Evolutionary conservation across 768 basidiomycete genomes (phyloP), one percentile per base, ranked within the genome.

Genomic region (button mushroom (Agaricus bisporus)): DNA sequence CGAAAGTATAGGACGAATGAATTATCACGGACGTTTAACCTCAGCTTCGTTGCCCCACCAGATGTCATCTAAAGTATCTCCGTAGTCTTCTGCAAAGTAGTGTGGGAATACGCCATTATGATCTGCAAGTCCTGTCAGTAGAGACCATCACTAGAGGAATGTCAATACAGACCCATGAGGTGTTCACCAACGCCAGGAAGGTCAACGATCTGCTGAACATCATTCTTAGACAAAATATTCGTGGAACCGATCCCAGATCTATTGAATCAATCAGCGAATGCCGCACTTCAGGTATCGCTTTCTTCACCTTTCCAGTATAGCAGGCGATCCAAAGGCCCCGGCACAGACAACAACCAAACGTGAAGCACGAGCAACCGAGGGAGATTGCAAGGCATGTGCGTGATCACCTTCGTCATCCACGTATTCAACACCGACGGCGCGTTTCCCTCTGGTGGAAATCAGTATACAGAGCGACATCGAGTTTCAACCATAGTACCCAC

Each of bases 161-260:
- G 37, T 22, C 17, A n/a, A 50, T 61, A 50, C 62, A 37, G 48
- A 77, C 81, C 82, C 58, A 76, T 72, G 49, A 79, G 81, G 57
- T 88, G 79, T 61, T 86, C 83, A 10, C 90, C 89, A 0, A 94
- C 89, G 15, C 84, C 85, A 1, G 87, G 86, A 12, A 91, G 76
- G 50, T 88, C 80, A 12, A 86, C 73, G 25, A 80, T 47, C 54
- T 73, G 70, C 6, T 67, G 59, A 29, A 91, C 76, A 10, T 71
- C 72, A 49, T 77, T 67, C 32, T 66, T 68, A 38, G 75, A 60
- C 38, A 90, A 68, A 38, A 85, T 58, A 0, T 66, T 62, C 2
- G 63, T 59, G 0, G 77, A 72, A 2, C 90, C 90, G 50, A 94
- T 84, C 5, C 90, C 62, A 0, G 59, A 76, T 60, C 53, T 54